A percentile compares a stretch with the other conserved stretches of the same genome.
Conservation (phyloP, 768 basidiomycete species). For the Fomitopsis serialis region DNA sequence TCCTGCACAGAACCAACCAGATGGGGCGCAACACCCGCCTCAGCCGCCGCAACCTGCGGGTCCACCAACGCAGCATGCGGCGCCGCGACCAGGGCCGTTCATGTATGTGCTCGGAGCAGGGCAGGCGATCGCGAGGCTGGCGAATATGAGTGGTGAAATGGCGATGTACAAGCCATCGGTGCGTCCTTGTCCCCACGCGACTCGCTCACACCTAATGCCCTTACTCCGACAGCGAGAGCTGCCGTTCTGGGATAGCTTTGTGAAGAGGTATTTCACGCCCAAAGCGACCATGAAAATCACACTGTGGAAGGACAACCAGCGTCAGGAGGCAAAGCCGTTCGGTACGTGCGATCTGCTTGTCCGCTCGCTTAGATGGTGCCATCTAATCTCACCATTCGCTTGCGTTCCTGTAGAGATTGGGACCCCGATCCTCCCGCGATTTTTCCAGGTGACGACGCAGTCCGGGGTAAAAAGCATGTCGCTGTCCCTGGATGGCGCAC, state of each 20-base stretch:
- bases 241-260: slow-evolving; percentile 60
- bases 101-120: slow-evolving; percentile 41
- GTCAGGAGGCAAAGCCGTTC: slow-evolving; percentile 76
- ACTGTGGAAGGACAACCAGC: slow-evolving; percentile 82
- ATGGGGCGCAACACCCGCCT: slow-evolving; percentile 1
- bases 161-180: slow-evolving; percentile 46
- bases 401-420: slow-evolving; percentile 56
- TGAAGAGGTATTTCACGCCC: slow-evolving; percentile 66
- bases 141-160: slow-evolving; percentile 67
- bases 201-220: not conserved
- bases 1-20: not conserved
- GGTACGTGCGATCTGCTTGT: slow-evolving; percentile 54
- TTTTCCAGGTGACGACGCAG: slow-evolving; percentile 80
- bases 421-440: slow-evolving; percentile 73
- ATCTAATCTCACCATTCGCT: not conserved
- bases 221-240: slow-evolving; percentile 44
- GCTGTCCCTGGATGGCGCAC: slow-evolving; percentile 71
- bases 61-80: not conserved
- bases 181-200: not conserved
- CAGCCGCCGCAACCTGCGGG: slow-evolving; percentile 5
- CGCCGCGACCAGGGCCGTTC: not conserved
- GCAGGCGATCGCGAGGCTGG: slow-evolving; percentile 57
- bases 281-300: slow-evolving; percentile 74
- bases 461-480: slow-evolving; percentile 84
- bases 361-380: slow-evolving; percentile 2